Base-by-base conservation (phyloP, 2,329 filamentous ascomycete genomes). In the Claviceps sp. region DNA sequence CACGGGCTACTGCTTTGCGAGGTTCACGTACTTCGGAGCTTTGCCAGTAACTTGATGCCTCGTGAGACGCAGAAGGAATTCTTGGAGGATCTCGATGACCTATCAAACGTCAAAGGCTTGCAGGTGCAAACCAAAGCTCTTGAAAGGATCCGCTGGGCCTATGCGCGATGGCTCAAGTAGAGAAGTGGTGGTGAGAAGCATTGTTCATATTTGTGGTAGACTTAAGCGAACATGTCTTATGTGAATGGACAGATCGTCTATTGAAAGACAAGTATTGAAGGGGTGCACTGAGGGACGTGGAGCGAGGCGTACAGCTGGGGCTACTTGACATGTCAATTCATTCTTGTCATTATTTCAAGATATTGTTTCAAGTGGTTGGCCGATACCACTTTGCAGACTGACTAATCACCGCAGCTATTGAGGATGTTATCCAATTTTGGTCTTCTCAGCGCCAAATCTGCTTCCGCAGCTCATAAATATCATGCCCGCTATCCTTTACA, bases 1-100 rank as follows among this genome's bases (percentile, higher is more conserved):
- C 89, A 95, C 60, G 93, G 93, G 1, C 72, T 96, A 54, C 71
- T 98, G 43, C 74, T 98, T 4, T 95, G 89, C 65, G 91, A 98
- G 65, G 84, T 91, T 4, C 89, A 97, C 60, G 77, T 89, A 34
- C 73, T 98, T 50, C 80, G 89, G 46, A 80, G 80, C 59, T 76
- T 85, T 45, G 64, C 67, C 14, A 58, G 59, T 24, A 74, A 71
- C 22, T 69, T 89, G 42, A 78, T 97, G 58, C 89, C 89, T 0
- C 74, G 78, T 1, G 80, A 87, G 44, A 78, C 94, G 13, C 82
- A 85, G 62, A 81, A 83, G 60, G 90, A 96, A 60, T 96, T 98
- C 61, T 69, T 89, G 52, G 87, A 95, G 65, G 93, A 98, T 64
- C 73, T 95, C 38, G 81, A 86, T 54, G 90, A 96, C 61, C 73